Evolutionary conservation across 768 basidiomycete species (phyloP).

Genomic region (Agrocybe pediades): DNA sequence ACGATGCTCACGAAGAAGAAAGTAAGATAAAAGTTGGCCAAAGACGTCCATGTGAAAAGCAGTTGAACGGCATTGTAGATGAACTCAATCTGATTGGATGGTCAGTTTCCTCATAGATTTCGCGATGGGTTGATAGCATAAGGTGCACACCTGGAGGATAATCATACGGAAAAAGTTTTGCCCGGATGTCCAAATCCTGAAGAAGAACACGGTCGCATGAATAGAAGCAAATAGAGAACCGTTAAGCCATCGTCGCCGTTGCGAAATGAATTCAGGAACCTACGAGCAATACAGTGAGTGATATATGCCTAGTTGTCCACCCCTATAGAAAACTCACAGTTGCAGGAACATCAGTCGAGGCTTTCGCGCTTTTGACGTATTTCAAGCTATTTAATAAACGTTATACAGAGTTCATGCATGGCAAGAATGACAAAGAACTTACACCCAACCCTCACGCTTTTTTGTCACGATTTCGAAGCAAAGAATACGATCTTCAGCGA

Average conservation of each 20-base stretch:
- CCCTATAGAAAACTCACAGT: slow-evolving; percentile 41
- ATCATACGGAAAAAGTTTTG: slow-evolving; percentile 87
- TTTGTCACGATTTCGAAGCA: slow-evolving; percentile 95
- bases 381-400: slow-evolving; percentile 52
- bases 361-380: slow-evolving; percentile 93
- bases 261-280: slow-evolving; percentile 93
- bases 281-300: slow-evolving; percentile 22
- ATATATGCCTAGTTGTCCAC: slow-evolving; percentile 6
- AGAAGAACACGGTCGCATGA: slow-evolving; percentile 89
- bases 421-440: slow-evolving; percentile 32
- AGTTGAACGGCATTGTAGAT: slow-evolving; percentile 90
- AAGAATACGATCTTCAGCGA: slow-evolving; percentile 87
- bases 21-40: slow-evolving; percentile 93
- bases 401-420: slow-evolving; percentile 7
- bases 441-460: slow-evolving; percentile 83
- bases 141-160: slow-evolving; percentile 54
- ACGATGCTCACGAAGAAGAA: slow-evolving; percentile 81
- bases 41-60: slow-evolving; percentile 90
- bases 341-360: slow-evolving; percentile 94
- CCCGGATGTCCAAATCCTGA: slow-evolving; percentile 89
- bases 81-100: slow-evolving; percentile 68
- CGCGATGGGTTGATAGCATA: not conserved
- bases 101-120: not conserved
- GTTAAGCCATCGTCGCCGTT: slow-evolving; percentile 86
- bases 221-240: slow-evolving; percentile 93